phyloP scores from a whole-genome alignment of 768 basidiomycete species.

The Cyclocybe cylindracea region DNA sequence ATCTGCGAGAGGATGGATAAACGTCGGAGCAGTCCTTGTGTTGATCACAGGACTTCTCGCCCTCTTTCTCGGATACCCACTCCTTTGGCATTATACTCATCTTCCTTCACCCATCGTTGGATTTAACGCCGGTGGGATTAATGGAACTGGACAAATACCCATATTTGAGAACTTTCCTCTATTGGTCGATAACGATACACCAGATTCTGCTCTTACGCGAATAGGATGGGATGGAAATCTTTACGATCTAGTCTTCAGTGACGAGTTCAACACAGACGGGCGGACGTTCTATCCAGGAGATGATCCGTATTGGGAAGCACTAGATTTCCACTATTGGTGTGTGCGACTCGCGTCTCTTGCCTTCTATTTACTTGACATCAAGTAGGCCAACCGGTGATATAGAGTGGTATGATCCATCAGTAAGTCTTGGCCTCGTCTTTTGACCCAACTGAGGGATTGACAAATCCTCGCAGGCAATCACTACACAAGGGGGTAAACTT shows the following conservation, averaged over 20 bases:
- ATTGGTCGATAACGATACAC: slow-evolving; percentile 81
- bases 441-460: slow-evolving; percentile 3
- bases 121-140: slow-evolving; percentile 90
- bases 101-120: slow-evolving; percentile 39
- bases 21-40: slow-evolving; percentile 68
- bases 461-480: slow-evolving; percentile 49
- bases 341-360: slow-evolving; percentile 10
- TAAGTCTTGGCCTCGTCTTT: slow-evolving; percentile 27
- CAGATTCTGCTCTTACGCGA: slow-evolving; percentile 51
- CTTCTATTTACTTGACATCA: neutral
- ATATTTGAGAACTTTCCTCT: slow-evolving; percentile 62
- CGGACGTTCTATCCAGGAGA: slow-evolving; percentile 76
- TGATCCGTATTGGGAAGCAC: slow-evolving; percentile 88
- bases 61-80: slow-evolving; percentile 88
- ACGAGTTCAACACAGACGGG: slow-evolving; percentile 64
- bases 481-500: slow-evolving; percentile 75
- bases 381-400: slow-evolving; percentile 67
- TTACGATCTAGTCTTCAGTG: slow-evolving; percentile 87
- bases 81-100: slow-evolving; percentile 58
- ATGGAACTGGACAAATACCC: slow-evolving; percentile 87
- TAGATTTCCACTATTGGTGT: slow-evolving; percentile 84
- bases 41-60: slow-evolving; percentile 69
- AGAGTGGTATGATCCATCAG: slow-evolving; percentile 83
- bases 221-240: slow-evolving; percentile 76
- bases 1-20: slow-evolving; percentile 82